These are phyloP conservation scores for Podospora bellae-mahoneyi DNA, from an alignment of 495 filamentous ascomycete genomes.

Conservation along the genomic window DNA sequence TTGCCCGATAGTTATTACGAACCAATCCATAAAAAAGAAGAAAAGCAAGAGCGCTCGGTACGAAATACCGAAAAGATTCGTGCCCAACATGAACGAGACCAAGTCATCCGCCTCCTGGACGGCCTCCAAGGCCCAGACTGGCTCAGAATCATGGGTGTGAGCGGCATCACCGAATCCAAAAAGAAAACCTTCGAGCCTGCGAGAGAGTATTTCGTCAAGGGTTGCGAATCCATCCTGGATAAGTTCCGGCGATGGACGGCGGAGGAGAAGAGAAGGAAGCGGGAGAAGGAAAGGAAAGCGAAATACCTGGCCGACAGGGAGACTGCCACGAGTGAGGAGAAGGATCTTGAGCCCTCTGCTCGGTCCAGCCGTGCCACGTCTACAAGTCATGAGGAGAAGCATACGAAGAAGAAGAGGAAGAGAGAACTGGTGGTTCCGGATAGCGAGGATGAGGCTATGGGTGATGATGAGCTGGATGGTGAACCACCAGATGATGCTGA, in stretches of 20 bases:
- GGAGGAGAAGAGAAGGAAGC: conserved; percentile 78
- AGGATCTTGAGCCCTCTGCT: conserved; percentile 19
- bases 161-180: conserved; percentile 73
- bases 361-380: neutral
- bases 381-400: conserved; percentile 20
- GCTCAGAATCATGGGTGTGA: conserved; percentile 91
- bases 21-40: conserved; percentile 68
- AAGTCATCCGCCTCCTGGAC: conserved; percentile 80
- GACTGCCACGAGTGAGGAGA: conserved; percentile 15
- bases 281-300: conserved; percentile 58
- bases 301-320: conserved; percentile 32
- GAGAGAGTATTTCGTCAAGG: conserved; percentile 73
- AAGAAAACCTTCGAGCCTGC: conserved; percentile 85
- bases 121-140: conserved; percentile 89
- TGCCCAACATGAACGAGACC: conserved; percentile 86
- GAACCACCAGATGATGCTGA: conserved; percentile 30
- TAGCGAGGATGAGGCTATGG: conserved; percentile 30
- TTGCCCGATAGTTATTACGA: conserved; percentile 66
- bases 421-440: conserved; percentile 21
- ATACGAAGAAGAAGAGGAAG: conserved; percentile 25
- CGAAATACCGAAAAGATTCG: conserved; percentile 90
- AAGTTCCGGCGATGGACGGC: conserved; percentile 88
- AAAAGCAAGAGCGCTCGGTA: conserved; percentile 86
- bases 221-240: conserved; percentile 72
- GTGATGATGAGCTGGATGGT: conserved; percentile 30